phyloP scores from a whole-genome alignment of 306 rosid species.

The Luffa acutangula region DNA sequence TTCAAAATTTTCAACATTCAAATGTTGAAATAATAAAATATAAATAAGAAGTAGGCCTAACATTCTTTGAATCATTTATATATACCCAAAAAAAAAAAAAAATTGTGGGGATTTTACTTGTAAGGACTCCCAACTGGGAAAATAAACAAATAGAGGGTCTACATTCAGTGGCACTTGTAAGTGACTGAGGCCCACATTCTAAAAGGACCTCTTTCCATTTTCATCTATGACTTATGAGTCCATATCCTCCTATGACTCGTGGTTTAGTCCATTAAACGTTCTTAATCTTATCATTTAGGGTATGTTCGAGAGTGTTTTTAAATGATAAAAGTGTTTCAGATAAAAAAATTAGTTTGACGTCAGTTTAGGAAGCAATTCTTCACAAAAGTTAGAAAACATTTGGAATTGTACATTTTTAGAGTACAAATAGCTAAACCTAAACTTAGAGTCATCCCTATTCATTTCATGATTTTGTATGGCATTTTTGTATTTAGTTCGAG shows the following conservation, averaged over 20 bases:
- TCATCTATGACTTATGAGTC: not conserved
- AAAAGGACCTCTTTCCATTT: not conserved
- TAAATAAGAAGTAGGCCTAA: not conserved
- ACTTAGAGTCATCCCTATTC: too few species aligned
- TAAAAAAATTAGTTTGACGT: too few species aligned
- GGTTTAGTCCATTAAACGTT: too few species aligned
- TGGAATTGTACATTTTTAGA: too few species aligned
- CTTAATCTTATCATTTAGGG: not conserved
- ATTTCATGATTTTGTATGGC: not conserved
- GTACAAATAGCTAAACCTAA: too few species aligned
- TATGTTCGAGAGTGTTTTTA: not conserved
- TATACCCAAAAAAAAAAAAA: not conserved
- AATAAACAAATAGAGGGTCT: not conserved
- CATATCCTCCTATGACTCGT: not conserved
- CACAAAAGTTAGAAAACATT: too few species aligned
- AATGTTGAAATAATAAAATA: conserved; percentile 5
- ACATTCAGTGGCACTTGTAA: conserved; percentile 1
- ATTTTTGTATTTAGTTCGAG: too few species aligned
- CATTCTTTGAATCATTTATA: not conserved
- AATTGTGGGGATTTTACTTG: not conserved
- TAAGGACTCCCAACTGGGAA: not conserved
- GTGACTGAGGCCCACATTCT: conserved; percentile 5
- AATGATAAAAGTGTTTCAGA: too few species aligned
- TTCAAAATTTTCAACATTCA: not conserved
- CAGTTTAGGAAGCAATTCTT: too few species aligned